phyloP scores from a whole-genome alignment of 768 basidiomycete species.

The Leccinum ochraceum region DNA sequence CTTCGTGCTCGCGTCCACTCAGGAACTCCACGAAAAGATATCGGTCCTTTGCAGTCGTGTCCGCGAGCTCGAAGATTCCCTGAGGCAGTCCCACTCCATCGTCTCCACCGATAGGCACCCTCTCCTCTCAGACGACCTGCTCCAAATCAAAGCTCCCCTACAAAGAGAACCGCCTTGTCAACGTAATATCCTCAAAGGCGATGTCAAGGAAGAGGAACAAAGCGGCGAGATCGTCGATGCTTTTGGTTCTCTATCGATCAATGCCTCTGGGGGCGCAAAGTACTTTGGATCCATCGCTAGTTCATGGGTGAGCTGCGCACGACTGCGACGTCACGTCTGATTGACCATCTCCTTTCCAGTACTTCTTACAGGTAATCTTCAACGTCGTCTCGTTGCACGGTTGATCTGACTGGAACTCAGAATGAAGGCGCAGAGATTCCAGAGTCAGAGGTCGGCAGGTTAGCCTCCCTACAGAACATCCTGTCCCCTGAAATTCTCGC shows the following conservation, averaged over 20 bases:
- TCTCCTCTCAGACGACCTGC: conserved; percentile 68
- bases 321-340: background rate
- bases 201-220: conserved; percentile 61
- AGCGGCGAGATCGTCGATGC: conserved; percentile 74
- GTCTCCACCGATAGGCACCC: conserved; percentile 63
- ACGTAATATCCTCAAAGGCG: conserved; percentile 38
- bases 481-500: conserved; percentile 64
- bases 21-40: conserved; percentile 83
- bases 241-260: conserved; percentile 78
- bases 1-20: conserved; percentile 78
- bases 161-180: conserved; percentile 59
- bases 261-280: conserved; percentile 68
- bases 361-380: conserved; percentile 64
- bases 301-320: conserved; percentile 55
- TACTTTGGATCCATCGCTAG: conserved; percentile 77
- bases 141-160: conserved; percentile 74
- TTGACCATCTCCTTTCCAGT: conserved; percentile 40
- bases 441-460: conserved; percentile 45
- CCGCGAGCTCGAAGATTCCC: conserved; percentile 72
- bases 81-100: conserved; percentile 59
- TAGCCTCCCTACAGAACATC: conserved; percentile 51
- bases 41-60: conserved; percentile 70
- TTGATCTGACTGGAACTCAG: conserved; percentile 35
- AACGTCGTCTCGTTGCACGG: background rate
- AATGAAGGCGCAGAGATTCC: conserved; percentile 63